Conservation (phyloP, 2,329 filamentous ascomycete genomes). For the Aspergillus hortae region DNA sequence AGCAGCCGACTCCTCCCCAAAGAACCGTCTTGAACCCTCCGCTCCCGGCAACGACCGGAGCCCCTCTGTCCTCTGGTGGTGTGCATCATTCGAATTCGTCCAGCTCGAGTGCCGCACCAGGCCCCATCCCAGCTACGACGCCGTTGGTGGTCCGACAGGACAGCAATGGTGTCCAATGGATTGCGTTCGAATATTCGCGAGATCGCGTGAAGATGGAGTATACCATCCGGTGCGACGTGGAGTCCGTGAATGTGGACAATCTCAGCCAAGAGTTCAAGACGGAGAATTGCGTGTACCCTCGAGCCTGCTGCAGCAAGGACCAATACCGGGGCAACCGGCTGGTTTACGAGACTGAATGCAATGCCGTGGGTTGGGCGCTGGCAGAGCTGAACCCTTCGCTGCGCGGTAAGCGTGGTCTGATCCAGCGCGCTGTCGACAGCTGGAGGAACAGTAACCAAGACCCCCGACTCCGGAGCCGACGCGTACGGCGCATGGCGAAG, state of each 20-base stretch:
- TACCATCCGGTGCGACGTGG: conserved; percentile 95
- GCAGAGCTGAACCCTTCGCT: conserved; percentile 89
- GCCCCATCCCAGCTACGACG: conserved; percentile 93
- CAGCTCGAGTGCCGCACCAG: conserved; percentile 88
- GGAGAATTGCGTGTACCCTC: conserved; percentile 96
- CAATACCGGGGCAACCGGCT: conserved; percentile 94
- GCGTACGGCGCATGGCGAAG: conserved; percentile 94
- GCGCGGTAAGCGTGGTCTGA: conserved; percentile 88
- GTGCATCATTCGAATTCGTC: conserved; percentile 34
- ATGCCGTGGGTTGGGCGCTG: conserved; percentile 98
- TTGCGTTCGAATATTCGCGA: conserved; percentile 95
- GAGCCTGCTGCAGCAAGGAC: conserved; percentile 91
- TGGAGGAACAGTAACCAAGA: conserved; percentile 99
- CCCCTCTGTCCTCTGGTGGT: conserved; percentile 45
- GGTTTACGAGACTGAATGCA: conserved; percentile 97
- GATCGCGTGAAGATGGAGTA: conserved; percentile 99
- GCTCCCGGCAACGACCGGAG: conserved; percentile 49
- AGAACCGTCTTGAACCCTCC: conserved; percentile 35
- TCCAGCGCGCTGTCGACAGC: conserved; percentile 95
- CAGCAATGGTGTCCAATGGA: conserved; percentile 97
- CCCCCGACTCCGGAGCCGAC: conserved; percentile 79
- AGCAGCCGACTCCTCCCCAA: conserved; percentile 33
- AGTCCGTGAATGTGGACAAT: conserved; percentile 88
- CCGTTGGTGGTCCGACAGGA: conserved; percentile 92
- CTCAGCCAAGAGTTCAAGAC: conserved; percentile 88